Conservation (phyloP, 208 protist genomes). For the Acanthamoeba polyphaga region DNA sequence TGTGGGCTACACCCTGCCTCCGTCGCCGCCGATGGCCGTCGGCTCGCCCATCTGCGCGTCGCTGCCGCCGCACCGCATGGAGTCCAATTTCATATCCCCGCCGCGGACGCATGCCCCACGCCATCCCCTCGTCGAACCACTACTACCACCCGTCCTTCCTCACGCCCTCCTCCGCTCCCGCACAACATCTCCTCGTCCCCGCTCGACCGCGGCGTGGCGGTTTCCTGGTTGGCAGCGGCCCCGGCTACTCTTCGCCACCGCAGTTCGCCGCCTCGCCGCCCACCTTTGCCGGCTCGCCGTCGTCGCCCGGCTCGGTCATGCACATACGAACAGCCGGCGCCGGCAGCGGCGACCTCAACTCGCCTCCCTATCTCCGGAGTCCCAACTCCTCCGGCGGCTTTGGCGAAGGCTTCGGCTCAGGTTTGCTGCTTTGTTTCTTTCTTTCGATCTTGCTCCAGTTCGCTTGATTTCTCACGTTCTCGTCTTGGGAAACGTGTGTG, state of each 20-base stretch:
- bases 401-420: constrained; percentile 16
- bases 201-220: neutral
- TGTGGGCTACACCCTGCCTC: neutral
- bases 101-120: neutral
- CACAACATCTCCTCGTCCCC: constrained; percentile 10
- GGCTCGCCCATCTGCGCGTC: constrained; percentile 33
- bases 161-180: constrained; percentile 28
- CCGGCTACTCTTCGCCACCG: neutral
- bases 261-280: neutral
- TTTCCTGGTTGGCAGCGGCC: neutral
- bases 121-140: neutral
- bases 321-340: neutral
- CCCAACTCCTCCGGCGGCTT: constrained; percentile 32
- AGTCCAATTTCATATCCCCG: neutral
- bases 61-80: constrained; percentile 4
- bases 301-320: constrained; percentile 20
- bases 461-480: no score
- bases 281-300: neutral
- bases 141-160: constrained; percentile 47
- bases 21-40: constrained; percentile 23
- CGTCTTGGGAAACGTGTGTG: no score
- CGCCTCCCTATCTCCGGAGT: neutral
- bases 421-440: neutral
- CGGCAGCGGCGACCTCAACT: neutral
- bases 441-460: neutral